Evolutionary conservation across 2,329 filamentous ascomycete genomes (phyloP).

Genomic region (Hypoxylon rubiginosum): DNA sequence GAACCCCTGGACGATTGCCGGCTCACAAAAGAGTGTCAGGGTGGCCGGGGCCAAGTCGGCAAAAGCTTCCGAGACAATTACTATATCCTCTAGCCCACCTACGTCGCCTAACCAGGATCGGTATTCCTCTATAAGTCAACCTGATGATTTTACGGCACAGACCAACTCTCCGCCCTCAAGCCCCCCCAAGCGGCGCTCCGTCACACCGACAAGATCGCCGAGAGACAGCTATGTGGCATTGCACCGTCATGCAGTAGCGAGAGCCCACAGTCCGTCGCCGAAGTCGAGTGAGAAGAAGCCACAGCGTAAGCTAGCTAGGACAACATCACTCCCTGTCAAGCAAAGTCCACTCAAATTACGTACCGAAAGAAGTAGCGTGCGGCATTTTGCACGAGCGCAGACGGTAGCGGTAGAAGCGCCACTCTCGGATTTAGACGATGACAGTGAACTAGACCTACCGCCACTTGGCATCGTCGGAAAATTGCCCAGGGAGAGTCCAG

Average conservation of each 20-base stretch:
- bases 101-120: constrained; percentile 50
- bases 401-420: constrained; percentile 41
- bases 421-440: constrained; percentile 40
- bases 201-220: constrained; percentile 32
- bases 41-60: constrained; percentile 41
- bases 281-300: constrained; percentile 35
- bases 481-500: constrained; percentile 9
- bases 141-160: neutral
- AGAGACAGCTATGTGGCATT: constrained; percentile 6
- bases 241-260: neutral
- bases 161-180: constrained; percentile 22
- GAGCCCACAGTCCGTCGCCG: constrained; percentile 37
- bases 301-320: constrained; percentile 48
- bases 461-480: constrained; percentile 42
- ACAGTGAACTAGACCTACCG: constrained; percentile 45
- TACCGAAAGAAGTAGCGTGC: neutral
- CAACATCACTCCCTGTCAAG: constrained; percentile 47
- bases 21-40: constrained; percentile 61
- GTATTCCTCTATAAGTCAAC: constrained; percentile 41
- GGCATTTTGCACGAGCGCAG: constrained; percentile 40
- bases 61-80: constrained; percentile 55
- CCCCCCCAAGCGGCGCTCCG: constrained; percentile 32
- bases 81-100: constrained; percentile 61
- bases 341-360: constrained; percentile 21
- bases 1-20: constrained; percentile 56